Conservation (phyloP, 129 eudicot genomes). For the Kitagawia praeruptora region DNA sequence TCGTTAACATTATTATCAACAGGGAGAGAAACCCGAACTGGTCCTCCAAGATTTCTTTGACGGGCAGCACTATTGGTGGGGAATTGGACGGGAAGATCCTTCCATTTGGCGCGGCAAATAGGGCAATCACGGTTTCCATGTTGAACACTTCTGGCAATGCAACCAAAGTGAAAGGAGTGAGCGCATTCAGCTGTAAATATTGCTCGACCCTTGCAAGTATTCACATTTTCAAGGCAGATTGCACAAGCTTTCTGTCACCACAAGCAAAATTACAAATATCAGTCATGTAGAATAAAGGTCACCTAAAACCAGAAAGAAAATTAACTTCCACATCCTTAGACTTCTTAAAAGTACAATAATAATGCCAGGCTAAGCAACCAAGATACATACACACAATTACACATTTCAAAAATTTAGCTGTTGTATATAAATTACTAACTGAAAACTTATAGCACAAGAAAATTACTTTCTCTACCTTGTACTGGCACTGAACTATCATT, state of each 20-base stretch:
- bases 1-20: background rate
- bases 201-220: slow-evolving; percentile 24
- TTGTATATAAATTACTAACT: too few relatives aligned
- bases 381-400: too few relatives aligned
- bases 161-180: slow-evolving; percentile 30
- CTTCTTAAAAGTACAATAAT: too few relatives aligned
- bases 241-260: slow-evolving; percentile 24
- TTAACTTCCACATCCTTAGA: background rate
- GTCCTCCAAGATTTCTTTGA: background rate
- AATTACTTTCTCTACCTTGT: too few relatives aligned
- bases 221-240: slow-evolving; percentile 18
- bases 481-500: too few relatives aligned
- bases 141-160: slow-evolving; percentile 14
- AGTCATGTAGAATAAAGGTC: background rate
- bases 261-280: background rate
- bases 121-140: slow-evolving; percentile 23
- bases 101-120: slow-evolving; percentile 26
- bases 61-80: background rate
- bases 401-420: too few relatives aligned
- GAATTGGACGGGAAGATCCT: slow-evolving; percentile 21
- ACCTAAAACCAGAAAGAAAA: background rate
- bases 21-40: background rate
- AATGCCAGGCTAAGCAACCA: too few relatives aligned
- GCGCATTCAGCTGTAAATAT: slow-evolving; percentile 33
- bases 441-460: too few relatives aligned